Evolutionary conservation across 768 basidiomycete species (phyloP), one percentile per base, ranked within the genome.

Genomic region (Tricholoma furcatifolium): DNA sequence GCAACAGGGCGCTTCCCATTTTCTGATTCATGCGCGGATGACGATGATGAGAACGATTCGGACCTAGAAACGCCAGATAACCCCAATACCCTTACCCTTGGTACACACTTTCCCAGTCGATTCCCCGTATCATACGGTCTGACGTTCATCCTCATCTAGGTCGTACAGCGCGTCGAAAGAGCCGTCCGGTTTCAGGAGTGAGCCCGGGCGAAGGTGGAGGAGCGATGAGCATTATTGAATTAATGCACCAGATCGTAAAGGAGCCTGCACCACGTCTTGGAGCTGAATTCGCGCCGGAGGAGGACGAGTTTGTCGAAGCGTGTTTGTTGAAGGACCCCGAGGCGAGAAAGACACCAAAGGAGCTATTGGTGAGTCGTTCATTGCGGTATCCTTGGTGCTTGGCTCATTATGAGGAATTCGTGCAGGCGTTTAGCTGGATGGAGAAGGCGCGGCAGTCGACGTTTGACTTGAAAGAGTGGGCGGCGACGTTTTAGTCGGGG

Each of bases 1-100:
- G 97, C 94, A 0, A 82, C 95, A 23, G 94, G 95, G 11, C 88
- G 93, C 18, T 99, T 99, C 79, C 97, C 97, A n/a, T 99, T 98
- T 73, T 83, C 91, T 43, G 87, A 91, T 62, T 83, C 83, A 4
- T 70, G 76, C 38, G 80, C 81, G 10, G 52, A 58, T 10, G 54
- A 59, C 11, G 57, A 55, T 9, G 54, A 58, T 8, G 53, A 53
- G 2, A 84, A 87, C 63, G 87, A 87, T 61, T 87, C 83, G 21
- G 86, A 87, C 63, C 74, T 85, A 40, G 87, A 87, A 12, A 87
- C 88, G 59, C 74, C 85, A 21, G 85, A 88, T 59, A 74, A 87
- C 43, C 84, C 87, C 70, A 82, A 51, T 30, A 47, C 57, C 6
- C 54, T 58, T 2, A 43, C 41, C 23, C 21, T 53, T 2, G 40